Evolutionary conservation across 1,284 basidiomycete species (phyloP), one percentile per base, ranked within the genome.

Genomic region (Ustilago crameri): DNA sequence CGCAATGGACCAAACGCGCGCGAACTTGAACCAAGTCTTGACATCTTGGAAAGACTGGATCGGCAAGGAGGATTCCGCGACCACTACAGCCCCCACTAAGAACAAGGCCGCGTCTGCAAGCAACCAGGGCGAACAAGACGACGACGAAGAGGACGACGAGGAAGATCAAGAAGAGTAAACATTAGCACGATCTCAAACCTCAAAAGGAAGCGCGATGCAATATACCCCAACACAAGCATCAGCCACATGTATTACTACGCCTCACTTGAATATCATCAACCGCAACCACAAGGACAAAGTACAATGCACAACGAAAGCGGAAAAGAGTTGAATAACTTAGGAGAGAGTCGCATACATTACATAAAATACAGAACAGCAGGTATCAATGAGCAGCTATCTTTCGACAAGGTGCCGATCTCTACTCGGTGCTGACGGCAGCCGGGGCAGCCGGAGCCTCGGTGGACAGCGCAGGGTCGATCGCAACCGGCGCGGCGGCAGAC

Each of bases 11-110:
- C 23, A 38, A 3, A 18, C 71, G 12, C 22, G 62, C n/a, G n/a
- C 51, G 1, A 41, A 43, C 9, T 38, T 74, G 20, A 74, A 74
- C 30, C 34, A 44, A 3, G 3, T 68, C 17, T 34, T 73, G 5
- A 68, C 70, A 3, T 35, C 40, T 3, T 73, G 70, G 70, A 73
- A 73, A 26, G 61, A 65, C 22, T 74, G 66, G 71, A 35, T 51
- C 5, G 66, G 66, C 9, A 65, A 74, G 22, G 62, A 74, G 30
- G 44, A 38, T 5, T 12, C 30, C 30, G 12, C 30, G 7, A 30
- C 30, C 30, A 7, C 30, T 30, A n/a, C 17, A 2, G 5, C 38
- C 3, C 0, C 32, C 15, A 10, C 42, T 10, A 24, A 43, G 2
- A 8, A 51, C 20, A 51, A 53, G n/a, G 57, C 44, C 5, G 52